Evolutionary conservation across 441 rosid genomes (phyloP).

Genomic region (Gossypium schwendimanii): DNA sequence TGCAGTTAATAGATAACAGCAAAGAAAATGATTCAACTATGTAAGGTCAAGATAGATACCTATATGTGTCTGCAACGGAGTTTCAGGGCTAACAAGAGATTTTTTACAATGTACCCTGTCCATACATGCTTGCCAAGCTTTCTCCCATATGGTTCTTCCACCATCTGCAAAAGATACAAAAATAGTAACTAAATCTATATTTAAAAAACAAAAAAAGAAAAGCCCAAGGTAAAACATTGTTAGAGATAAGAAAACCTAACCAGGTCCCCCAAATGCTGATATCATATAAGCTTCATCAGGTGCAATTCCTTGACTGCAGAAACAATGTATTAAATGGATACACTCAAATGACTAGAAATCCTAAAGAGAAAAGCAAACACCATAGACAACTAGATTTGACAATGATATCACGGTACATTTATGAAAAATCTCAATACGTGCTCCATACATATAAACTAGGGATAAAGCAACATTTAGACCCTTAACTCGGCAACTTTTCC

Average conservation of each 20-base stretch:
- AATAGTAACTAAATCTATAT: conserved; percentile 16
- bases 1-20: conserved; percentile 4
- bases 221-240: not conserved
- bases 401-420: not conserved
- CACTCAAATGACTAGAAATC: not conserved
- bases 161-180: conserved; percentile 49
- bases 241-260: conserved; percentile 34
- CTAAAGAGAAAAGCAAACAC: not conserved
- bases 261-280: conserved; percentile 94
- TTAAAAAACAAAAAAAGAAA: not conserved
- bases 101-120: conserved; percentile 60
- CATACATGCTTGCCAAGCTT: conserved; percentile 60
- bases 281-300: conserved; percentile 97
- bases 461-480: no score
- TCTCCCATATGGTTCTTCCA: conserved; percentile 82
- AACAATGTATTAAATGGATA: conserved; percentile 15
- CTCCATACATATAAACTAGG: not conserved
- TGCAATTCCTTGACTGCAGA: conserved; percentile 73
- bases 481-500: no score
- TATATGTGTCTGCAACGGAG: conserved; percentile 60
- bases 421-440: not conserved
- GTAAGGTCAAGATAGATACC: conserved; percentile 35
- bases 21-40: not conserved
- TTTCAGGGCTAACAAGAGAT: conserved; percentile 45
- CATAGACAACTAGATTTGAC: not conserved